phyloP scores from a whole-genome alignment of 2,329 filamentous ascomycete species.

The Hymenoscyphus occultus region DNA sequence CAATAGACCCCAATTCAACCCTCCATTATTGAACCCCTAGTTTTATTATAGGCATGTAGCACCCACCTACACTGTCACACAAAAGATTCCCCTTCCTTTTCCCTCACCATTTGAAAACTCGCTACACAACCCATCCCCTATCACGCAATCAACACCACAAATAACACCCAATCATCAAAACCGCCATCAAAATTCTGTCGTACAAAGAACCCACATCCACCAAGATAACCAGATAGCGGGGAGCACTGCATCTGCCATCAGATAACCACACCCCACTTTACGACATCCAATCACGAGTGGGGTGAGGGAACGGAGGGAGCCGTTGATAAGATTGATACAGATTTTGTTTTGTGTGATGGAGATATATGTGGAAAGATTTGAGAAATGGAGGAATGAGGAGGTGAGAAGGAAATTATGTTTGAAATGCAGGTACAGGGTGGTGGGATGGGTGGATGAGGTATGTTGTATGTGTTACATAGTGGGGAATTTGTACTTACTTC shows the following conservation, averaged over 20 bases:
- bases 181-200: too few relatives aligned
- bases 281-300: not conserved
- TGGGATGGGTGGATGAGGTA: not conserved
- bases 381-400: not conserved
- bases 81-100: too few relatives aligned
- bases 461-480: not conserved
- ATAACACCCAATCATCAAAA: too few relatives aligned
- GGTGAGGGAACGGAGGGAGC: slow-evolving; percentile 5
- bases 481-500: not conserved
- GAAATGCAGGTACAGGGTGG: not conserved
- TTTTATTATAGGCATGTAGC: too few relatives aligned
- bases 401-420: not conserved
- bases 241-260: not conserved
- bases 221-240: not conserved
- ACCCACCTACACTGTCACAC: too few relatives aligned
- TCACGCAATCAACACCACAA: too few relatives aligned
- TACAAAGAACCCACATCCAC: too few relatives aligned
- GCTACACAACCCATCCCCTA: too few relatives aligned
- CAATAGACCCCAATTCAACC: too few relatives aligned
- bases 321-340: slow-evolving; percentile 7
- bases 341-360: not conserved
- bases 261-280: slow-evolving; percentile 1
- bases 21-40: too few relatives aligned
- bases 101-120: too few relatives aligned
- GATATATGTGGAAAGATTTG: not conserved